phyloP scores from a whole-genome alignment of 345 rosid species.

The Cochlearia excelsa region DNA sequence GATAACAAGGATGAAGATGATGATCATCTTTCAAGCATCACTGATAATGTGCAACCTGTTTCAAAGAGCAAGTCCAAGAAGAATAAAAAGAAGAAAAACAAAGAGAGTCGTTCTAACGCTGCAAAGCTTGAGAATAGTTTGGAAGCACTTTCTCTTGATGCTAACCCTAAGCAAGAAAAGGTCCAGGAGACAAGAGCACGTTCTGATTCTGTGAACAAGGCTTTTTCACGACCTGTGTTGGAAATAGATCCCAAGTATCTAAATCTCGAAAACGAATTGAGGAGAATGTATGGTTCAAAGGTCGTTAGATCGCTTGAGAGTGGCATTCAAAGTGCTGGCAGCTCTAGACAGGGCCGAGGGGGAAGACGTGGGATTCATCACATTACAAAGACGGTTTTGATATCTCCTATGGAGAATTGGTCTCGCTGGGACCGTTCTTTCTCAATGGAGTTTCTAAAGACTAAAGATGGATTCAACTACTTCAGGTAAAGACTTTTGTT shows the following conservation, averaged over 20 bases:
- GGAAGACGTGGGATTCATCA: constrained; percentile 72
- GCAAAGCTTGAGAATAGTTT: constrained; percentile 47
- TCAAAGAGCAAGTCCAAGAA: constrained; percentile 64
- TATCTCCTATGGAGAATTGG: constrained; percentile 82
- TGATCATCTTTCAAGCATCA: neutral
- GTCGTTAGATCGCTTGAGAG: constrained; percentile 77
- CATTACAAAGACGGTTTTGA: constrained; percentile 59
- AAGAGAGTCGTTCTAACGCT: constrained; percentile 40
- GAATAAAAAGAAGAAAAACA: constrained; percentile 76
- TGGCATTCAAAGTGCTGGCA: constrained; percentile 50
- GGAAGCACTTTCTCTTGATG: constrained; percentile 45
- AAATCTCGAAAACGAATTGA: constrained; percentile 71
- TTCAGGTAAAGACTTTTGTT: constrained; percentile 50
- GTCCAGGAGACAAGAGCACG: constrained; percentile 33
- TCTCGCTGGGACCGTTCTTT: constrained; percentile 86
- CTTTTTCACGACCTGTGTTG: constrained; percentile 38
- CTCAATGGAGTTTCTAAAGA: constrained; percentile 81
- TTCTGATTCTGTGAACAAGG: constrained; percentile 29
- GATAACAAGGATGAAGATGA: constrained; percentile 31
- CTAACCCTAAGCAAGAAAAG: constrained; percentile 32
- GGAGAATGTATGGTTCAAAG: constrained; percentile 81
- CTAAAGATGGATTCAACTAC: constrained; percentile 57
- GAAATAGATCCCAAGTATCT: constrained; percentile 70
- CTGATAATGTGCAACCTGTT: neutral
- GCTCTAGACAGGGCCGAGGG: constrained; percentile 66